Percentiles rank a stretch among this genome's conserved stretches.
Evolutionary conservation across 768 basidiomycete species (phyloP).

Genomic region (Boletales sp.): DNA sequence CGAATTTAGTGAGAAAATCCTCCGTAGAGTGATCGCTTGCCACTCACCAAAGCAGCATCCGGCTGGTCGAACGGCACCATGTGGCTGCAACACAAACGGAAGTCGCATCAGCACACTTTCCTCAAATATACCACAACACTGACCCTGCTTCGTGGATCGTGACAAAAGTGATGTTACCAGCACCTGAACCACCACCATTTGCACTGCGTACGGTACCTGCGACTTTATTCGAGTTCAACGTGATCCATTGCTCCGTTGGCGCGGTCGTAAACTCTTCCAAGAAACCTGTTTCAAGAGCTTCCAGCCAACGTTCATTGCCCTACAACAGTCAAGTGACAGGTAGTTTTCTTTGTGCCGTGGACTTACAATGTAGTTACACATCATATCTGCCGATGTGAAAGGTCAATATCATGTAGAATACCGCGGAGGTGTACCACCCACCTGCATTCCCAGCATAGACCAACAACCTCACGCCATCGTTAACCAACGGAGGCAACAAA

Average conservation of each 20-base stretch:
- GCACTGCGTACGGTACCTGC: conserved; percentile 72
- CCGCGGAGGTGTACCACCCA: conserved; percentile 29
- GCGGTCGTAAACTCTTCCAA: conserved; percentile 53
- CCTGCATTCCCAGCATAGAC: conserved; percentile 88
- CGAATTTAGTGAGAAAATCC: background rate
- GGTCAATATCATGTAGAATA: conserved; percentile 9
- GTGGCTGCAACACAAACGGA: conserved; percentile 45
- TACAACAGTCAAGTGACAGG: conserved; percentile 15
- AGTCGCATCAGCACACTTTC: conserved; percentile 2
- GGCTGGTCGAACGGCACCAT: conserved; percentile 93
- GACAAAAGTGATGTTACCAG: conserved; percentile 86
- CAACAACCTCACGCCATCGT: conserved; percentile 77
- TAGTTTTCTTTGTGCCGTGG: background rate
- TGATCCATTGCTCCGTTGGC: conserved; percentile 54
- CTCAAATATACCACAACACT: conserved; percentile 20
- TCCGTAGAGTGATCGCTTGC: background rate
- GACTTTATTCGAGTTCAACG: conserved; percentile 44
- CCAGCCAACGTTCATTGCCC: conserved; percentile 80
- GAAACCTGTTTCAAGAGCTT: conserved; percentile 58
- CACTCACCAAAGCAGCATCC: conserved; percentile 71
- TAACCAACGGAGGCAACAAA: conserved; percentile 76
- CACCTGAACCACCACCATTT: conserved; percentile 57
- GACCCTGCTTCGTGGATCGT: conserved; percentile 78
- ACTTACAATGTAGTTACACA: conserved; percentile 81
- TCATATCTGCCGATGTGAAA: conserved; percentile 52